Evolutionary conservation across 176 grass and related monocot genomes (phyloP).

Genomic region (Tuctoria greenei): DNA sequence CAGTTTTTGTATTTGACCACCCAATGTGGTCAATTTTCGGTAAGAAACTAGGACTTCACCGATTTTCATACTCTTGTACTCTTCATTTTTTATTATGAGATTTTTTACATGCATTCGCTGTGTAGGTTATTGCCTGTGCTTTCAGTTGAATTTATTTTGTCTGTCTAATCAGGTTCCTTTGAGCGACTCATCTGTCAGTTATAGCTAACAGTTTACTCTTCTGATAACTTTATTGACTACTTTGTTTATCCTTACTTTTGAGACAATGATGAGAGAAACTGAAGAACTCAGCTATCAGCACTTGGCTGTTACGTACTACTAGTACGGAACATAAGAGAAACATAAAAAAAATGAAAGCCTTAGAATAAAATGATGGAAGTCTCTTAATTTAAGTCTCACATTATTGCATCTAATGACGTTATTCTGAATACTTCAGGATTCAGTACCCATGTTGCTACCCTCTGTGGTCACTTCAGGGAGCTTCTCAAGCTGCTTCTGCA

Average conservation of each 20-base stretch:
- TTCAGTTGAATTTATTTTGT: constrained; percentile 25
- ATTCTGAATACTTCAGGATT: constrained; percentile 28
- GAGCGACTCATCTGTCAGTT: not conserved
- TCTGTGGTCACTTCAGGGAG: constrained; percentile 45
- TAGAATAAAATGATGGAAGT: constrained; percentile 34
- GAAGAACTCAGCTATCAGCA: constrained; percentile 9
- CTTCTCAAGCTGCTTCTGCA: constrained; percentile 61
- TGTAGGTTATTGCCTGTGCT: not conserved
- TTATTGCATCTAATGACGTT: constrained; percentile 35
- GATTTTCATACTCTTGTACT: not conserved
- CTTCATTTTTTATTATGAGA: constrained; percentile 24
- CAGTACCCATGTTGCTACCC: constrained; percentile 16
- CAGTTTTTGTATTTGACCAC: constrained; percentile 7
- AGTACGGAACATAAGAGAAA: constrained; percentile 31
- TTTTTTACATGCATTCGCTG: not conserved
- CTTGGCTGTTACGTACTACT: not conserved
- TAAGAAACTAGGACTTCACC: constrained; percentile 18
- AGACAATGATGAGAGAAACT: constrained; percentile 14
- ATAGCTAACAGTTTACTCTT: not conserved
- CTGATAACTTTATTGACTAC: not conserved
- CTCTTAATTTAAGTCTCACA: constrained; percentile 45
- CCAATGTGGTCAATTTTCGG: constrained; percentile 10
- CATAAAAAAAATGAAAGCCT: constrained; percentile 43
- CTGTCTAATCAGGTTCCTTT: constrained; percentile 4
- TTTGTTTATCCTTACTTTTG: constrained; percentile 11